Evolutionary conservation across 169 alveolate genomes (phyloP).

Genomic region (Cyclospora cayetanensis): DNA sequence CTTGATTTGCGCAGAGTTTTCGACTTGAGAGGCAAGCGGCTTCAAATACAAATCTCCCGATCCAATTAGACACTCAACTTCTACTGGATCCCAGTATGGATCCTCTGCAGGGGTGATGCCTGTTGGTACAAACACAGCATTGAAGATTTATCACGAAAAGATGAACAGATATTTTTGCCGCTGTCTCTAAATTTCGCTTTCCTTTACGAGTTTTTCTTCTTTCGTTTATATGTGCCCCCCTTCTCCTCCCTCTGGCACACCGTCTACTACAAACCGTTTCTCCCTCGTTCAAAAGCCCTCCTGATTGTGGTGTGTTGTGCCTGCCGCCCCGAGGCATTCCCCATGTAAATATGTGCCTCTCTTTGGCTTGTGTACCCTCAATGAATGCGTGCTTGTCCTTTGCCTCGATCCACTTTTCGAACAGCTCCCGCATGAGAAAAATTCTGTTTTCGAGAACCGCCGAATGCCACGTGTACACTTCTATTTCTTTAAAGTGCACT

Average conservation of each 20-base stretch:
- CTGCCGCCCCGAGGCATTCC: no score
- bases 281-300: no score
- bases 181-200: no score
- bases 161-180: background rate
- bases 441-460: slow-evolving; percentile 47
- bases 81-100: slow-evolving; percentile 64
- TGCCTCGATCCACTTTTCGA: slow-evolving; percentile 41
- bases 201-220: no score
- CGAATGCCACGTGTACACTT: slow-evolving; percentile 39
- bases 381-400: background rate
- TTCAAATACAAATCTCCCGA: slow-evolving; percentile 30
- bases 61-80: slow-evolving; percentile 5
- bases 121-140: background rate
- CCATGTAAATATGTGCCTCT: no score
- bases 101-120: slow-evolving; percentile 4
- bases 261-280: no score
- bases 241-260: no score
- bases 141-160: background rate
- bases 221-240: no score
- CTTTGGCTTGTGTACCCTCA: no score
- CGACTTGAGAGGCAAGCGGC: slow-evolving; percentile 51
- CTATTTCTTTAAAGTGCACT: background rate
- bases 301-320: no score
- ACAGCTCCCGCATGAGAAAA: slow-evolving; percentile 65
- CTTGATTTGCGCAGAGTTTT: slow-evolving; percentile 7